phyloP scores from a whole-genome alignment of 179 eudicot genomes.

The Beta macrorhiza region DNA sequence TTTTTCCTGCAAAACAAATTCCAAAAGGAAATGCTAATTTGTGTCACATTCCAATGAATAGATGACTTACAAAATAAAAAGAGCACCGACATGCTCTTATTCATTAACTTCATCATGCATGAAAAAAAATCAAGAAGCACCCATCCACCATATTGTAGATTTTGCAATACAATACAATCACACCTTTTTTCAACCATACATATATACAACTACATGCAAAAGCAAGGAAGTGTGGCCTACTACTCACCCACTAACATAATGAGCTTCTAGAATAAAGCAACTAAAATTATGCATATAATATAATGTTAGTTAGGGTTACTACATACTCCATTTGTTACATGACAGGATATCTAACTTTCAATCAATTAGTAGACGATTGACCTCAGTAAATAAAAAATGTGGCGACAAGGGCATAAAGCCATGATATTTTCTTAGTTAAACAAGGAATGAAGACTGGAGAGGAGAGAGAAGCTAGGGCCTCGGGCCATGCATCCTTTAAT shows the following conservation, averaged over 20 bases:
- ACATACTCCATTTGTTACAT: neutral
- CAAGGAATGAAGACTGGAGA: neutral
- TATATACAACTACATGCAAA: neutral
- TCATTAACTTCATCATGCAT: neutral
- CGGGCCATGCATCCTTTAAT: neutral
- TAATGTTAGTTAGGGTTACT: slow-evolving; percentile 19
- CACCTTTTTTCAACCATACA: neutral
- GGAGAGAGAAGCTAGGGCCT: neutral
- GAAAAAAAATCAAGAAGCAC: neutral
- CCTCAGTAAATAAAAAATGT: neutral
- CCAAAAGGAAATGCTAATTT: neutral
- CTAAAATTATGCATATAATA: neutral
- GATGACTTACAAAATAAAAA: neutral
- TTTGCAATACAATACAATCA: neutral
- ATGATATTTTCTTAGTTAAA: slow-evolving; percentile 8
- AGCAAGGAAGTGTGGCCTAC: slow-evolving; percentile 18
- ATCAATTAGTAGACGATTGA: slow-evolving; percentile 18
- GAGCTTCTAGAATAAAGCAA: slow-evolving; percentile 26
- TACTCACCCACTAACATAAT: slow-evolving; percentile 8
- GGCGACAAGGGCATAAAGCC: slow-evolving; percentile 6
- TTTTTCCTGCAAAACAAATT: neutral
- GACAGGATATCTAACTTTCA: slow-evolving; percentile 21
- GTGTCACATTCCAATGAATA: neutral
- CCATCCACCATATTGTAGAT: neutral
- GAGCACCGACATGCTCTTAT: neutral